Conservation (phyloP, 1,284 basidiomycete genomes). For the Fomitopsis schrenkii region DNA sequence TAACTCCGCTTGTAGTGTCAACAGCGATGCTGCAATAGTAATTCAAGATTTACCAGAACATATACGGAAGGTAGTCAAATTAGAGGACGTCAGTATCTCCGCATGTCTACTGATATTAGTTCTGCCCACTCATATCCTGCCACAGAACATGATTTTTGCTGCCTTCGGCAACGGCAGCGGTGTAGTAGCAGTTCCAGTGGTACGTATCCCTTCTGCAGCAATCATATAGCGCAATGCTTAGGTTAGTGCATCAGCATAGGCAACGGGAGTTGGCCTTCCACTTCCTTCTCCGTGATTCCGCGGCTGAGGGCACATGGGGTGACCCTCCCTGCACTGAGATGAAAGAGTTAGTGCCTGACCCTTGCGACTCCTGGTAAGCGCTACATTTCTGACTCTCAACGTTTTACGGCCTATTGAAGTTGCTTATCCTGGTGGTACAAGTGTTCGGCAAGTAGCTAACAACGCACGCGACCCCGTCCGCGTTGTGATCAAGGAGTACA, state of each 20-base stretch:
- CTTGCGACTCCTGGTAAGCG: conserved; percentile 36
- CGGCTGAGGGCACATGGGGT: conserved; percentile 12
- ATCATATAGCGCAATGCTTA: neutral
- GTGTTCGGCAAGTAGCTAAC: conserved; percentile 1
- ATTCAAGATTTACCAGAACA: neutral
- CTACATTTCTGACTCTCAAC: neutral
- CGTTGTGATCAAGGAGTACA: conserved; percentile 11
- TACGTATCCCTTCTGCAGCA: conserved; percentile 13
- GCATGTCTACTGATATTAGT: neutral
- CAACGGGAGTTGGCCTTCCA: conserved; percentile 13
- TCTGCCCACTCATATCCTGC: neutral
- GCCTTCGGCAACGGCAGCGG: conserved; percentile 39
- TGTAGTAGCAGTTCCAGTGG: conserved; percentile 34
- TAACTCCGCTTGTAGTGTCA: neutral
- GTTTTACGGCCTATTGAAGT: neutral
- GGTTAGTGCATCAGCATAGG: conserved; percentile 6
- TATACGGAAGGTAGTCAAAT: neutral
- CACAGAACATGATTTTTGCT: conserved; percentile 31
- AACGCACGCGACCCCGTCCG: conserved; percentile 19
- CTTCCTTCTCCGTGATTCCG: conserved; percentile 13
- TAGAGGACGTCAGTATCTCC: neutral
- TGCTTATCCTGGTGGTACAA: conserved; percentile 25
- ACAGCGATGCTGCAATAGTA: neutral
- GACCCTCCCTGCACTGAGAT: conserved; percentile 9
- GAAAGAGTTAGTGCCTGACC: neutral